Evolutionary conservation across 352 stramenopile genomes (phyloP).

Genomic region (Globisporangium cystogenes): DNA sequence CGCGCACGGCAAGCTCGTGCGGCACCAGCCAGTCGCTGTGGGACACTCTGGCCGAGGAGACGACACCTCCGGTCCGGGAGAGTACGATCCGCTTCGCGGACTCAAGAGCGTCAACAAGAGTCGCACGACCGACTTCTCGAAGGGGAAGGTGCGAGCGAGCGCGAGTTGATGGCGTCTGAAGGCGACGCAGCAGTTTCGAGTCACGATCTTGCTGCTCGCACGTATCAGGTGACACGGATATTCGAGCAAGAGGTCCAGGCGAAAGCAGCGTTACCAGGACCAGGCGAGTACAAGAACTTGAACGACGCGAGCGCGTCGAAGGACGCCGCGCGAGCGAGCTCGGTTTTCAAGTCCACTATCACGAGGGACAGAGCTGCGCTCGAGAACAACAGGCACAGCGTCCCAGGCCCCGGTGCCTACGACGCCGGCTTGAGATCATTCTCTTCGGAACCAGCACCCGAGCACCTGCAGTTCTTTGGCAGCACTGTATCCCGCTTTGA

Average conservation of each 20-base stretch:
- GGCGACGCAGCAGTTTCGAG: not conserved
- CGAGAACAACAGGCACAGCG: slow-evolving; percentile 22
- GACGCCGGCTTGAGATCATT: slow-evolving; percentile 40
- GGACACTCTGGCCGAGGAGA: slow-evolving; percentile 47
- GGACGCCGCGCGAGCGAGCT: slow-evolving; percentile 40
- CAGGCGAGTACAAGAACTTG: slow-evolving; percentile 50
- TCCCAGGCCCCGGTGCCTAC: slow-evolving; percentile 66
- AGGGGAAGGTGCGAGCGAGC: slow-evolving; percentile 34
- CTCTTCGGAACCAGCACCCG: slow-evolving; percentile 35
- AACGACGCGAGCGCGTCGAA: slow-evolving; percentile 23
- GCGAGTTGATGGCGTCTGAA: too few relatives aligned
- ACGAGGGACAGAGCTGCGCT: slow-evolving; percentile 40
- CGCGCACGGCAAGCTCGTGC: slow-evolving; percentile 64
- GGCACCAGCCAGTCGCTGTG: slow-evolving; percentile 48
- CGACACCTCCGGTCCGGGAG: slow-evolving; percentile 60
- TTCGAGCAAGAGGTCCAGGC: slow-evolving; percentile 58
- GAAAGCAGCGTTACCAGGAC: slow-evolving; percentile 47
- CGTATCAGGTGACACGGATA: slow-evolving; percentile 31
- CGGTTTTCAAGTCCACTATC: slow-evolving; percentile 67
- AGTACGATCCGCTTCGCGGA: slow-evolving; percentile 64
- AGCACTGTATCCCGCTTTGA: slow-evolving; percentile 70
- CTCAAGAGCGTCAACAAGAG: slow-evolving; percentile 66
- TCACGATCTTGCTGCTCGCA: not conserved
- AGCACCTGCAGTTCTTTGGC: slow-evolving; percentile 79
- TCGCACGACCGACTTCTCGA: slow-evolving; percentile 63